These are phyloP conservation scores for Stagonosporopsis tanaceti DNA, from an alignment of 2,329 filamentous ascomycete species.

Conservation along the genomic window DNA sequence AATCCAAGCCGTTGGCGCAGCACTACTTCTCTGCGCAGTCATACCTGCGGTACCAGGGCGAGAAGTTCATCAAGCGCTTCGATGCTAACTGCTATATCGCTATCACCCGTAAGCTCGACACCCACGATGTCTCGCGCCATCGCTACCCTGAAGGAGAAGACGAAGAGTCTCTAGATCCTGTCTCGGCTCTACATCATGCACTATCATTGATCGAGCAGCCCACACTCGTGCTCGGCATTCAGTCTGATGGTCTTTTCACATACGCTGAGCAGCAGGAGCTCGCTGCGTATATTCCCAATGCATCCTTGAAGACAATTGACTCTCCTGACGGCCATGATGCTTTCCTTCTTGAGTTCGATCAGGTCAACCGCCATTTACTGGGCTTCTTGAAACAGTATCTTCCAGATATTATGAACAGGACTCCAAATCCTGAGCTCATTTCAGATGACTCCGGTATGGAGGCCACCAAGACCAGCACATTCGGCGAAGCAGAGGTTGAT, in stretches of 20 bases:
- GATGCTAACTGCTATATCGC: conserved; percentile 99
- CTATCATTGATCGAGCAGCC: conserved; percentile 86
- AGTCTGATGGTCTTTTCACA: conserved; percentile 94
- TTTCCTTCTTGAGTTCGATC: conserved; percentile 95
- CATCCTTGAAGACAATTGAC: conserved; percentile 84
- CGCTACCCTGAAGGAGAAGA: conserved; percentile 58
- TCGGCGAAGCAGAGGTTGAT: conserved; percentile 94
- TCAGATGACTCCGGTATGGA: conserved; percentile 57
- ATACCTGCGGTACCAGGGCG: conserved; percentile 94
- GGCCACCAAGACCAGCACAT: conserved; percentile 86
- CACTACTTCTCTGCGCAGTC: conserved; percentile 99
- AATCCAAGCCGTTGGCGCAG: conserved; percentile 51
- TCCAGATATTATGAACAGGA: conserved; percentile 82
- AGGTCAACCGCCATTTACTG: conserved; percentile 89
- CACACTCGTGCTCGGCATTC: conserved; percentile 88
- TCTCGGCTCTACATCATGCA: conserved; percentile 68
- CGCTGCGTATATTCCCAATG: conserved; percentile 79
- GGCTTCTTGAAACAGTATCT: conserved; percentile 83
- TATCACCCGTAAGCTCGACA: conserved; percentile 96
- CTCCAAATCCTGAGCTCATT: conserved; percentile 51
- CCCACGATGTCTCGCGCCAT: conserved; percentile 88
- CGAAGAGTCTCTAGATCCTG: conserved; percentile 57
- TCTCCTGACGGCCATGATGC: conserved; percentile 96
- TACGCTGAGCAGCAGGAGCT: conserved; percentile 96
- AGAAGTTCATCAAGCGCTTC: conserved; percentile 96